phyloP scores from a whole-genome alignment of 2,329 filamentous ascomycete genomes.

The Tolypocladium ovalisporum region DNA sequence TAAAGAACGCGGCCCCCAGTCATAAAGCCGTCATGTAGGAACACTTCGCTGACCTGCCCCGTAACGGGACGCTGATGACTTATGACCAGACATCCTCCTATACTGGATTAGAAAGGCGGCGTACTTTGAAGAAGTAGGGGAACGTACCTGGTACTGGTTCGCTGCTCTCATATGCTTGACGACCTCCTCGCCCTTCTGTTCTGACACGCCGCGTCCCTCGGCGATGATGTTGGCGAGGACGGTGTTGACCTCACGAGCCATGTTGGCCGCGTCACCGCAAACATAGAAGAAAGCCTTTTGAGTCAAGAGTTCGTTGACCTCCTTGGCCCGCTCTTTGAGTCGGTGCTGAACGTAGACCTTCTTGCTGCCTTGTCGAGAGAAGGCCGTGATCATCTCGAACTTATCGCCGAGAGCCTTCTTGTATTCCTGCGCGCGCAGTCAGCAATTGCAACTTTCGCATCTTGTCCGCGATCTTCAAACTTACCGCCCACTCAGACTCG shows the following conservation, averaged over 20 bases:
- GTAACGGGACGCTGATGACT: slow-evolving; percentile 6
- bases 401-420: slow-evolving; percentile 75
- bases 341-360: slow-evolving; percentile 98
- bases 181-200: slow-evolving; percentile 86
- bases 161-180: slow-evolving; percentile 93
- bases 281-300: slow-evolving; percentile 94
- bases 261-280: slow-evolving; percentile 93
- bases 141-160: slow-evolving; percentile 85
- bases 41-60: background rate
- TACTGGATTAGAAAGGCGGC: slow-evolving; percentile 1
- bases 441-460: background rate
- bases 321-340: slow-evolving; percentile 69
- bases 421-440: slow-evolving; percentile 51
- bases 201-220: slow-evolving; percentile 68
- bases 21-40: background rate
- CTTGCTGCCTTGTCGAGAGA: slow-evolving; percentile 76
- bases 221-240: slow-evolving; percentile 81
- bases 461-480: slow-evolving; percentile 18
- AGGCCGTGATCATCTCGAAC: slow-evolving; percentile 84
- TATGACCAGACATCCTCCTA: slow-evolving; percentile 66
- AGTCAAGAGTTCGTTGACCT: slow-evolving; percentile 78
- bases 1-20: background rate
- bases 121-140: background rate
- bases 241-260: slow-evolving; percentile 87
- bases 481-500: slow-evolving; percentile 81